These are phyloP conservation scores for Boletus rubroflammeus DNA, from an alignment of 768 basidiomycete genomes.

Conservation along the genomic window DNA sequence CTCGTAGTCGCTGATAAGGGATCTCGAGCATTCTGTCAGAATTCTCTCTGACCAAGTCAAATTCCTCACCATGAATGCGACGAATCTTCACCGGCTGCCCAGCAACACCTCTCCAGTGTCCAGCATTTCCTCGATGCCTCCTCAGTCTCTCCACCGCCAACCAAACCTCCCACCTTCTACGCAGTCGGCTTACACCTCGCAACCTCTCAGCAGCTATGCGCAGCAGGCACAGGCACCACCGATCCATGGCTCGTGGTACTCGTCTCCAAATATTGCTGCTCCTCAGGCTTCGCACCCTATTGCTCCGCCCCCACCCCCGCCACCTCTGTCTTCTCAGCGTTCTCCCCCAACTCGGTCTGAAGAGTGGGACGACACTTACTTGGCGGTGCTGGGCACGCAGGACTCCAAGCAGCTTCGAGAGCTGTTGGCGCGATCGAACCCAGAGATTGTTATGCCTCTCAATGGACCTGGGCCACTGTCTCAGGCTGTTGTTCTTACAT, in stretches of 20 bases:
- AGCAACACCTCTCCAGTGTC: conserved; percentile 33
- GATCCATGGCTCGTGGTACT: conserved; percentile 53
- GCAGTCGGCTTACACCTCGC: conserved; percentile 30
- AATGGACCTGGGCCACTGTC: conserved; percentile 68
- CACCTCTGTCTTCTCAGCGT: conserved; percentile 40
- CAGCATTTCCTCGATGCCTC: conserved; percentile 36
- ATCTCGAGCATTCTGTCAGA: conserved; percentile 76
- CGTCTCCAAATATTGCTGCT: conserved; percentile 58
- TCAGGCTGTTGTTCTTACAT: conserved; percentile 79
- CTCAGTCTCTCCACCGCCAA: conserved; percentile 34
- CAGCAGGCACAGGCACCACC: conserved; percentile 31
- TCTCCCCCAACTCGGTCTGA: conserved; percentile 58
- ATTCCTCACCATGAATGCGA: conserved; percentile 60
- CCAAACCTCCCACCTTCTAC: conserved; percentile 36
- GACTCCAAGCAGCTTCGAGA: conserved; percentile 73
- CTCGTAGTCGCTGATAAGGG: conserved; percentile 64
- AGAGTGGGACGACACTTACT: conserved; percentile 83
- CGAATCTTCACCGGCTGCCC: conserved; percentile 31
- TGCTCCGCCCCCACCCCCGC: conserved; percentile 54
- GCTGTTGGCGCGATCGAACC: conserved; percentile 67
- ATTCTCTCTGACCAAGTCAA: conserved; percentile 79
- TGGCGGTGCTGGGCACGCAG: conserved; percentile 72
- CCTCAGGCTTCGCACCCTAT: conserved; percentile 81
- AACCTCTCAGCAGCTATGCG: conserved; percentile 31
- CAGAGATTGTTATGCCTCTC: conserved; percentile 77